Base-by-base conservation (phyloP, 768 basidiomycete genomes). In the Pulveroboletus frians region DNA sequence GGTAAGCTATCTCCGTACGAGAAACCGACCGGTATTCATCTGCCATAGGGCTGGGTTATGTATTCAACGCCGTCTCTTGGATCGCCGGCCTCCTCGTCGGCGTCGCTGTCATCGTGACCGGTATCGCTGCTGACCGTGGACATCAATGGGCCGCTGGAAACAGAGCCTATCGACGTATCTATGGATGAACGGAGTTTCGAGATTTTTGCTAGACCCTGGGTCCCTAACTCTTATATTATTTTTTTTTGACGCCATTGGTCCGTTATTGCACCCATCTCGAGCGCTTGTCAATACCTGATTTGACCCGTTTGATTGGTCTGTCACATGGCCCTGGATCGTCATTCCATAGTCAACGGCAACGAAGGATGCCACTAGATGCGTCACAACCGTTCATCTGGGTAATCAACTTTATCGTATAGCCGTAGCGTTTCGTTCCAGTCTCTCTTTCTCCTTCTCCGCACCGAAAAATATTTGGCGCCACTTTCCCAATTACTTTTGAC, bases 361-460 rank as follows among this genome's bases (percentile, higher is more conserved):
- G n/a, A 40, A 27, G 43, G 34, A 30, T 55, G 27, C 20, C 39
- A 18, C 47, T n/a, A 40, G 7, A 43, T 39, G 13, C 26, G 26
- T 64, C 43, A 59, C 15, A 48, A 30, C 10, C 50, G 72, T 23
- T 83, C 83, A 13, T 77, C 76, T 0, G 87, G 87, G 60, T 88
- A 92, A 64, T 91, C 89, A 15, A 88, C 84, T 52, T 86, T 76
- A 55, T 92, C 89, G 55, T 90, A 91, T 47, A 89, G 67, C 40
- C 88, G 73, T 39, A 92, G 68, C 5, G 84, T 89, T 69, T 92
- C 90, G 57, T 90, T 90, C 90, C 91, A 92, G 58, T 92, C 91
- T 55, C 88, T 77, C 68, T 92, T 92, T 55, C 89, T 73, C 59
- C 90, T 70, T 53, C 89, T 71, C 50, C 76, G 78, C 49, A 92